Conservation (phyloP, 2,329 filamentous ascomycete species). For the Epichloe elymi region DNA sequence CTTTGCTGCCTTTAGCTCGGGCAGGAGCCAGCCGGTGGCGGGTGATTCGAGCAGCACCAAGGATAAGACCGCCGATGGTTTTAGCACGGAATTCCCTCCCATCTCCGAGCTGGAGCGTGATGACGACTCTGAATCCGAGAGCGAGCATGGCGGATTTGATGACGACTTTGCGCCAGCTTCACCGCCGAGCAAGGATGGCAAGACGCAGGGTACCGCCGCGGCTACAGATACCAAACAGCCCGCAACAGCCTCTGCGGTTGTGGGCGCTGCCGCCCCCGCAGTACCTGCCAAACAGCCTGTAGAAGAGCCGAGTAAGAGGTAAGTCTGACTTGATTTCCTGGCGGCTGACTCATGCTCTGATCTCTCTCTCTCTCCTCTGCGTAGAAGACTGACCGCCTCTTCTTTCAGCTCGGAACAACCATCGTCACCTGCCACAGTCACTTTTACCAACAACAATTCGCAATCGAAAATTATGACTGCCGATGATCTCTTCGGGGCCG, state of each 20-base stretch:
- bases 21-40: constrained; percentile 33
- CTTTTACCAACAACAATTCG: constrained; percentile 12
- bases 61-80: constrained; percentile 34
- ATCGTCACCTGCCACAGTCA: constrained; percentile 19
- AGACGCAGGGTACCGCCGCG: constrained; percentile 5
- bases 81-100: constrained; percentile 77
- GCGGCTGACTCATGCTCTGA: no score
- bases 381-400: background rate
- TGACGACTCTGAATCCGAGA: constrained; percentile 71
- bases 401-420: constrained; percentile 15
- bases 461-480: constrained; percentile 18
- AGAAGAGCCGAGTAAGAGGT: constrained; percentile 15
- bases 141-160: constrained; percentile 74
- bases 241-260: background rate
- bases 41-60: constrained; percentile 21
- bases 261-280: constrained; percentile 7
- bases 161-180: constrained; percentile 74
- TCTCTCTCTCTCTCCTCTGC: no score
- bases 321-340: constrained; percentile 4
- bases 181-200: constrained; percentile 23
- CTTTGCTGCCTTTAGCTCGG: constrained; percentile 59
- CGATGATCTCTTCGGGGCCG: constrained; percentile 31
- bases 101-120: constrained; percentile 77
- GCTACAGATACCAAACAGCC: constrained; percentile 1
- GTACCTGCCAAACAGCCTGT: constrained; percentile 14